Percentiles rank a stretch among this genome's conserved stretches.
phyloP scores from a whole-genome alignment of 495 filamentous ascomycete species.

The Saxophila tyrrhenica region DNA sequence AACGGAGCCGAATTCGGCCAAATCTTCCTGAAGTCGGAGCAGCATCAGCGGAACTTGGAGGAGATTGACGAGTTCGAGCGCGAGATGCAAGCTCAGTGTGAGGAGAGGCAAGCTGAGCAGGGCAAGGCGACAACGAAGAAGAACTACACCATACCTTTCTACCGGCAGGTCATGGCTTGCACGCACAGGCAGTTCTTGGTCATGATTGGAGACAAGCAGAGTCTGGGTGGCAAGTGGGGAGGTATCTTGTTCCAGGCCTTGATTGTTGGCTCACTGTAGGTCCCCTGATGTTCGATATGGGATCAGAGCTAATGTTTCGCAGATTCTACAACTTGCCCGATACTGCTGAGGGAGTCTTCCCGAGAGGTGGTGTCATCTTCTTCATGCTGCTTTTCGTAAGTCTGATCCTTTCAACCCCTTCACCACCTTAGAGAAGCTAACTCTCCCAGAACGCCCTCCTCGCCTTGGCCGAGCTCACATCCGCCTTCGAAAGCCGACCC shows the following conservation, averaged over 20 bases:
- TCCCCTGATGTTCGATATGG: constrained; percentile 38
- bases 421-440: no score
- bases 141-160: constrained; percentile 56
- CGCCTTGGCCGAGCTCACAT: constrained; percentile 63
- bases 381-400: constrained; percentile 70
- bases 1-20: constrained; percentile 45
- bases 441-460: constrained; percentile 73
- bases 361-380: constrained; percentile 49
- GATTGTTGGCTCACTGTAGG: constrained; percentile 69
- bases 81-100: constrained; percentile 35
- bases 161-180: constrained; percentile 54
- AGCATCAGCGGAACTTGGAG: constrained; percentile 20
- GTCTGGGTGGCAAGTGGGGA: constrained; percentile 43
- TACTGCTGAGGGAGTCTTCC: constrained; percentile 17
- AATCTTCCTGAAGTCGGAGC: constrained; percentile 40
- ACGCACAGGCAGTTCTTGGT: constrained; percentile 56
- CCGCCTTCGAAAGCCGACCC: constrained; percentile 56
- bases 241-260: constrained; percentile 61
- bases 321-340: constrained; percentile 55
- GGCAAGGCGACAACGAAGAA: constrained; percentile 45
- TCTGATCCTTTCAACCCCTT: no score
- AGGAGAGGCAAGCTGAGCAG: constrained; percentile 38
- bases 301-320: neutral
- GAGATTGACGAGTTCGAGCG: constrained; percentile 40
- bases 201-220: constrained; percentile 50